Percentiles rank a stretch among this genome's conserved stretches.
phyloP scores from a whole-genome alignment of 108 stramenopile genomes.

The Cyclotella sp. region DNA sequence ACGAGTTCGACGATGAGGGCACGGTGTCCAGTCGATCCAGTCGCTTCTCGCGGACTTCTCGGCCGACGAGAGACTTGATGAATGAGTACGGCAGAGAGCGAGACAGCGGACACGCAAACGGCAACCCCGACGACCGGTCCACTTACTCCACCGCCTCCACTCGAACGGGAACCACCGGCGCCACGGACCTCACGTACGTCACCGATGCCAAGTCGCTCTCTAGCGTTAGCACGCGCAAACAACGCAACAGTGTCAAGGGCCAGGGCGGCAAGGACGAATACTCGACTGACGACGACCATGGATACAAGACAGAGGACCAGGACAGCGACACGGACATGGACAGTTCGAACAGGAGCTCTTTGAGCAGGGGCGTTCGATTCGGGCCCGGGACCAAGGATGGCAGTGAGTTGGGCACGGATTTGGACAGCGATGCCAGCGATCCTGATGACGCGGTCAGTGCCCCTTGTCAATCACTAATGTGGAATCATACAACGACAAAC shows the following conservation, averaged over 20 bases:
- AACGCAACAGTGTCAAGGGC: background rate
- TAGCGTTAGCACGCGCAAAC: conserved; percentile 9
- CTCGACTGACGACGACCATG: conserved; percentile 10
- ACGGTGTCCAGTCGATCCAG: background rate
- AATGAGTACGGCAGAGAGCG: background rate
- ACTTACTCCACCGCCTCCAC: conserved; percentile 8
- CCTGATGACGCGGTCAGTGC: background rate
- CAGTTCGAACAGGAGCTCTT: background rate
- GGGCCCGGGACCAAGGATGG: conserved; percentile 15
- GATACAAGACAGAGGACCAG: conserved; percentile 14
- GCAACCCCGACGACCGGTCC: background rate
- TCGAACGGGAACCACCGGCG: background rate
- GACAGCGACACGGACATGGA: background rate
- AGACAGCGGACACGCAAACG: background rate
- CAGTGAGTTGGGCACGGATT: conserved; percentile 6
- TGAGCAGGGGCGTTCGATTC: conserved; percentile 7
- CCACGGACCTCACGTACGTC: background rate
- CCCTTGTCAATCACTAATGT: no score
- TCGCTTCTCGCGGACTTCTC: conserved; percentile 8
- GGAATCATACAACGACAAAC: background rate
- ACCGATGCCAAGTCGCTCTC: background rate
- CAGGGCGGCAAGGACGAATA: background rate
- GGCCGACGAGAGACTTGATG: background rate
- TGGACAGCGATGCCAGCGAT: conserved; percentile 1
- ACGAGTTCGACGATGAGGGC: conserved; percentile 12